A percentile compares a stretch with the other conserved stretches of the same genome.
Evolutionary conservation across 2,329 filamentous ascomycete genomes (phyloP).

Genomic region (Colletotrichum orchidophilum): DNA sequence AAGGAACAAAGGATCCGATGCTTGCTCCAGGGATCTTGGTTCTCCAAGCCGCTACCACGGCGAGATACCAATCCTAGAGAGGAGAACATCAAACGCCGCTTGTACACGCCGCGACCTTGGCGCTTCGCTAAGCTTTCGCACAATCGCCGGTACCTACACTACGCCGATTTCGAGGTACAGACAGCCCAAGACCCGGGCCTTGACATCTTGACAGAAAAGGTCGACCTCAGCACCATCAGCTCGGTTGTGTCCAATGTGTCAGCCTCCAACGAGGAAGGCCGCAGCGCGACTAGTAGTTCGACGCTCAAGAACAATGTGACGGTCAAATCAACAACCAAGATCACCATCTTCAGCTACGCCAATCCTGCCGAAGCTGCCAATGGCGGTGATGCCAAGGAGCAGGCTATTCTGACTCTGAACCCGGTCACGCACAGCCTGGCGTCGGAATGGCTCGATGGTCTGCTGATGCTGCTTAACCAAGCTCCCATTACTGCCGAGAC

Average conservation of each 20-base stretch:
- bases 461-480: constrained; percentile 95
- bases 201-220: constrained; percentile 79
- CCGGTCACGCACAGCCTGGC: constrained; percentile 84
- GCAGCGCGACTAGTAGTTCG: constrained; percentile 53
- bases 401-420: constrained; percentile 82
- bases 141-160: constrained; percentile 90
- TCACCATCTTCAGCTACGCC: constrained; percentile 85
- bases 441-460: constrained; percentile 95
- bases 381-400: constrained; percentile 63
- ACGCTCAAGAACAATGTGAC: constrained; percentile 50
- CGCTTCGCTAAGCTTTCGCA: constrained; percentile 90
- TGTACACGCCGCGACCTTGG: constrained; percentile 69
- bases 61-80: constrained; percentile 46
- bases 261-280: constrained; percentile 64
- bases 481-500: constrained; percentile 97
- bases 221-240: constrained; percentile 88
- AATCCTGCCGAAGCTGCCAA: constrained; percentile 50
- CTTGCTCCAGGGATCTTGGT: constrained; percentile 90
- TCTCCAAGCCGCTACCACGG: constrained; percentile 62
- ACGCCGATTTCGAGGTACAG: constrained; percentile 81
- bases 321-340: constrained; percentile 75
- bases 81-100: constrained; percentile 45
- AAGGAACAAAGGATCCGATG: constrained; percentile 96
- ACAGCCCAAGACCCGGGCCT: constrained; percentile 73
- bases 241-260: constrained; percentile 95